Evolutionary conservation across 2,329 filamentous ascomycete species (phyloP), one percentile per base, ranked within the genome.

Genomic region (Aureobasidium sp.): DNA sequence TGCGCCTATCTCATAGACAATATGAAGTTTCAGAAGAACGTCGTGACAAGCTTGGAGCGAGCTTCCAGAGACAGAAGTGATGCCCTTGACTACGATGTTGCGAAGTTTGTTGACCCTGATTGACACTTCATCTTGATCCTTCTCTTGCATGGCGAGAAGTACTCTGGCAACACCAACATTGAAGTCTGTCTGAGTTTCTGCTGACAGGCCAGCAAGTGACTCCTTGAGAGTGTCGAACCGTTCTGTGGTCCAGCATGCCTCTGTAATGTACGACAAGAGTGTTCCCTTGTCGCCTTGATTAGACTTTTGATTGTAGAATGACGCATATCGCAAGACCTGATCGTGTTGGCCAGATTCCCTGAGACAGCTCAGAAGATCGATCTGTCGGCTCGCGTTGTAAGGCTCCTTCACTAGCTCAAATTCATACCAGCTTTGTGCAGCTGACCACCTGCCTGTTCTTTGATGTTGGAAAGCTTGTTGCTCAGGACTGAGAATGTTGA

Each of bases 381-480:
- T 80, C 71, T 97, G 92, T 14, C 89, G 82, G 62, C 95, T 88
- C 20, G 83, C 72, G 70, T 96, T 87, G 59, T 87, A 80, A 0
- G 93, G 92, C 49, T 88, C 82, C 22, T 63, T 62, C 27, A 42
- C 45, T 37, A 97, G 80, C 65, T 92, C 87, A 66, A 96, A 86
- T 72, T 99, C 92, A 73, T 97, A 97, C 94, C 95, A 99, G 65
- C 90, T 96, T 75, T 97, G 94, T 27, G 92, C 94, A 57, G 93
- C 90, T 17, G 90, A 87, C 92, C 94, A 99, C 65, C 92, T 83
- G 4, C 94, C 94, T 22, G 92, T 90, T 73, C 96, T 97, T 62
- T 89, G 86, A 75, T 99, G 91, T 68, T 95, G 91, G 61, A 97
- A 80, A 36, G 97, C 88, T 72, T 97, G 92, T 72, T 97, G 93